Evolutionary conservation across 2,329 filamentous ascomycete species (phyloP), one percentile per base, ranked within the genome.

Genomic region (Ciborinia camelliae): DNA sequence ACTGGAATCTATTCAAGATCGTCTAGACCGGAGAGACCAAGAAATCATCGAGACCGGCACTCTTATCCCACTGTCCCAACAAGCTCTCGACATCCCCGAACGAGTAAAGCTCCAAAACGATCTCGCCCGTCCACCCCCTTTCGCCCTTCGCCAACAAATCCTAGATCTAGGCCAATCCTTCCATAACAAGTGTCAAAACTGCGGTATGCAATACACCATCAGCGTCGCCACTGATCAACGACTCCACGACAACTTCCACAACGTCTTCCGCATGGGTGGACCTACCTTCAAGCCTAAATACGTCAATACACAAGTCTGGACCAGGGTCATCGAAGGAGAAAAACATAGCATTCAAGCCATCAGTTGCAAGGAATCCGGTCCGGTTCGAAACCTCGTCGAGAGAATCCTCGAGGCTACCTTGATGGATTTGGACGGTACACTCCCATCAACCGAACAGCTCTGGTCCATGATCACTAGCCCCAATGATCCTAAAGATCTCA

Each of bases 131-230:
- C 50, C 60, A 2, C 47, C 28, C 30, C 39, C 39, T 8, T 55
- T 55, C 52, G 39, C 55, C 23, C 55, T 58, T 26, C 55, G 35
- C 18, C 60, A 63, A 20, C 65, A 66, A 61, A 64, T 63, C 9
- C 45, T 71, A 35, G 67, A 69, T 35, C 59, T 72, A 1, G 68
- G 70, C 2, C 60, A 66, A 30, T 39, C 59, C 4, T 52, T 62
- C 5, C 28, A 50, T n/a, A 60, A 60, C 3, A 45, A 48, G 14
- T 71, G 71, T 52, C 47, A 55, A 8, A 55, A 64, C 9, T 72
- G 70, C 55, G 52, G 52, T 9, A 67, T 70, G 63, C 32, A 60
- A 1, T 72, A 70, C 62, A 64, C 70, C 15, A 53, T 50, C 12
- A 65, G 67, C 18, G 39, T 62, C 28, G 9, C 51, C 0, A 37